Evolutionary conservation across 2,329 filamentous ascomycete genomes (phyloP).

Genomic region (Cladophialophora immunda): DNA sequence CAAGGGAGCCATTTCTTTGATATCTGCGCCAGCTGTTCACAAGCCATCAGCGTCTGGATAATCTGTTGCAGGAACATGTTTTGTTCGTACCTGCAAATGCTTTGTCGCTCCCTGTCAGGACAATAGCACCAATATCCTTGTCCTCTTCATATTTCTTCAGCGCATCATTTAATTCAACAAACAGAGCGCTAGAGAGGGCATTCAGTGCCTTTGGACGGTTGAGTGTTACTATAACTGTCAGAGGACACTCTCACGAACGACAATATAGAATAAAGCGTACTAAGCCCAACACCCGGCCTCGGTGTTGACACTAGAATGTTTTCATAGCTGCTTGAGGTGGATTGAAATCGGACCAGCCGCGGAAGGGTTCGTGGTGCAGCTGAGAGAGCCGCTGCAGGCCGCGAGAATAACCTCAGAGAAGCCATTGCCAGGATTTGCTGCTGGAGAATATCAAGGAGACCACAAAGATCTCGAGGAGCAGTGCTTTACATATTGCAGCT

Average conservation of each 20-base stretch:
- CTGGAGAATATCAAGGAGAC: background rate
- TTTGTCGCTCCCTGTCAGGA: constrained; percentile 87
- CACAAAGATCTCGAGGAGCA: constrained; percentile 6
- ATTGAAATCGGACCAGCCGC: constrained; percentile 60
- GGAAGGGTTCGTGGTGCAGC: constrained; percentile 68
- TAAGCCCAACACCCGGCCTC: constrained; percentile 87
- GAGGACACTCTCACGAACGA: constrained; percentile 5
- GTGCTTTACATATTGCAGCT: constrained; percentile 6
- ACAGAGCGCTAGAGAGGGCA: constrained; percentile 88
- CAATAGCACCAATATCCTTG: constrained; percentile 74
- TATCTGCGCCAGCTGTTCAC: constrained; percentile 83
- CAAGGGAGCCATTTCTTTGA: constrained; percentile 97
- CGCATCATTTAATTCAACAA: constrained; percentile 85
- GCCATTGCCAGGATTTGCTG: constrained; percentile 21
- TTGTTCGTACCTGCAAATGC: constrained; percentile 74
- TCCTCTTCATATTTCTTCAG: constrained; percentile 75
- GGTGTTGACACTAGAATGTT: constrained; percentile 83
- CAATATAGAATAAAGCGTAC: constrained; percentile 58
- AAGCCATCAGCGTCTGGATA: constrained; percentile 19
- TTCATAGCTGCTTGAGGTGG: constrained; percentile 69
- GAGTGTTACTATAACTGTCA: constrained; percentile 70
- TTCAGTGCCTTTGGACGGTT: constrained; percentile 96
- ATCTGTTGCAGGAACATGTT: background rate
- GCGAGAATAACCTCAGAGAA: constrained; percentile 29
- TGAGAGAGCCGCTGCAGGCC: constrained; percentile 62